Percentiles rank a stretch among this genome's conserved stretches.
phyloP scores from a whole-genome alignment of 805 yeast genomes.

The Myxozyma melibiosi region DNA sequence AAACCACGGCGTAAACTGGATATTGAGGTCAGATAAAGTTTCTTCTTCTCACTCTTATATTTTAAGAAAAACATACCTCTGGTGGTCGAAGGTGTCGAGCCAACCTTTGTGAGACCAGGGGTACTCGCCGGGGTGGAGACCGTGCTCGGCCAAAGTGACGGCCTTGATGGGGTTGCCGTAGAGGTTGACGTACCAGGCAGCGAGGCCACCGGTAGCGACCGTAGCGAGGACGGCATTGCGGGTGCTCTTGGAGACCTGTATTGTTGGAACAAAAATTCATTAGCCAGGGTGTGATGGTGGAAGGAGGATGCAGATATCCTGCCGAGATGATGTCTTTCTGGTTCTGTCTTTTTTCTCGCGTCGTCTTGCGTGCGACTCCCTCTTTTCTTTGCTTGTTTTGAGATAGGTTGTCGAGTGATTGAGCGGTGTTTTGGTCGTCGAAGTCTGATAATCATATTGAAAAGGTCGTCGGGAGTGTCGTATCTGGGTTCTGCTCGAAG shows the following conservation, averaged over 20 bases:
- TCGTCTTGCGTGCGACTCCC: neutral
- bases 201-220: slow-evolving; percentile 73
- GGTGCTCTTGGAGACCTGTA: slow-evolving; percentile 20
- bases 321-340: too few relatives aligned
- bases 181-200: slow-evolving; percentile 80
- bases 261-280: neutral
- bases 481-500: too few relatives aligned
- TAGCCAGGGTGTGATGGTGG: neutral
- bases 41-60: slow-evolving; percentile 7
- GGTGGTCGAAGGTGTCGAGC: slow-evolving; percentile 49
- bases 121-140: slow-evolving; percentile 91
- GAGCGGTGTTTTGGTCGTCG: neutral
- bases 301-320: too few relatives aligned
- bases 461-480: too few relatives aligned
- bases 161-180: slow-evolving; percentile 78
- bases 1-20: slow-evolving; percentile 89
- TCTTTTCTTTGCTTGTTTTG: neutral
- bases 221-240: slow-evolving; percentile 46
- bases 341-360: neutral
- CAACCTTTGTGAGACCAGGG: slow-evolving; percentile 95
- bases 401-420: neutral
- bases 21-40: too few relatives aligned
- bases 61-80: slow-evolving; percentile 20
- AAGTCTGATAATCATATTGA: neutral
- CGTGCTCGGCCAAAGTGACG: slow-evolving; percentile 93